Evolutionary conservation across 2,329 filamentous ascomycete genomes (phyloP).

Genomic region (Trichoderma aggressivum): DNA sequence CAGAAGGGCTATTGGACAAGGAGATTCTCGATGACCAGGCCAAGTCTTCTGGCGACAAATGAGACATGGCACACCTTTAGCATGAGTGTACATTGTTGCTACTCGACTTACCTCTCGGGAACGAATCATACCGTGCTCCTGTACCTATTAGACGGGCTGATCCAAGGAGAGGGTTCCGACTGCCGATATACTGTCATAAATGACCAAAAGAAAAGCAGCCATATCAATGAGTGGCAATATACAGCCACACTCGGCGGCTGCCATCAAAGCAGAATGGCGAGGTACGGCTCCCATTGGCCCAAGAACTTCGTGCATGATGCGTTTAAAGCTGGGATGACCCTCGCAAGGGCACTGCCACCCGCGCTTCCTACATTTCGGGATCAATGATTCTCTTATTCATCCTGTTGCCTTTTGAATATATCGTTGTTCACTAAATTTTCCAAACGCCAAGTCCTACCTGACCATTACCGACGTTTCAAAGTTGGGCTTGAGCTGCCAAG

Average conservation of each 20-base stretch:
- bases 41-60: not conserved
- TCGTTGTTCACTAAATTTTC: not conserved
- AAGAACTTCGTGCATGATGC: not conserved
- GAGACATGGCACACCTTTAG: not conserved
- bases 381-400: not conserved
- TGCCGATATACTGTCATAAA: not conserved
- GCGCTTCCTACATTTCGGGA: not conserved
- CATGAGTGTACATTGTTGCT: not conserved
- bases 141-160: not conserved
- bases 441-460: not conserved
- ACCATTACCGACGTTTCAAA: not conserved
- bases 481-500: not conserved
- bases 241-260: not conserved
- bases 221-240: not conserved
- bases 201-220: not conserved
- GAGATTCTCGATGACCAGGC: not conserved
- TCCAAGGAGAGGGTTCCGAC: not conserved
- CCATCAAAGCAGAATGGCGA: not conserved
- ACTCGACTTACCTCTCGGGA: not conserved
- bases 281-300: not conserved
- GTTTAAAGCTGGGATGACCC: not conserved
- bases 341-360: not conserved
- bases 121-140: not conserved
- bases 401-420: not conserved
- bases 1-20: not conserved